Evolutionary conservation across 1,284 basidiomycete species (phyloP).

Genomic region (Lentinus polychrous): DNA sequence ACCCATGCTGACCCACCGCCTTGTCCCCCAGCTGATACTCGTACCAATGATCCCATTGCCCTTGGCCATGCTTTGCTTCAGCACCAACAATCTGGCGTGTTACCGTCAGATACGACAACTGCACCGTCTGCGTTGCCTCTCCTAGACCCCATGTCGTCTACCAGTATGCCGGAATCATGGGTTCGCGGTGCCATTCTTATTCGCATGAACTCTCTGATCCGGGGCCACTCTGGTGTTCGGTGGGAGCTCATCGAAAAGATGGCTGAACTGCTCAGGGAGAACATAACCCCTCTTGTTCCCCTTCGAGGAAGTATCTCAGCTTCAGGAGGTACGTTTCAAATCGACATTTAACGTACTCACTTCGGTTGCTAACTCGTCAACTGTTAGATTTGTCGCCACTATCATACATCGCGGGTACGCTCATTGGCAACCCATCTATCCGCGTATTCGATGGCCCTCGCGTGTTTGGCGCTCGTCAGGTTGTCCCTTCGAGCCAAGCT

Average conservation of each 20-base stretch:
- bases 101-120: slow-evolving; percentile 43
- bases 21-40: slow-evolving; percentile 46
- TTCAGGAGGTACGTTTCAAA: slow-evolving; percentile 53
- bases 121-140: slow-evolving; percentile 49
- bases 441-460: slow-evolving; percentile 58
- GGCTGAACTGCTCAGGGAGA: slow-evolving; percentile 62
- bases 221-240: slow-evolving; percentile 84
- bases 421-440: slow-evolving; percentile 78
- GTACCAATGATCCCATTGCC: slow-evolving; percentile 60
- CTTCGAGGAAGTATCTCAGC: slow-evolving; percentile 79
- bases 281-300: slow-evolving; percentile 81
- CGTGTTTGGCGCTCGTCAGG: slow-evolving; percentile 42
- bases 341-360: not conserved
- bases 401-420: slow-evolving; percentile 76
- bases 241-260: slow-evolving; percentile 79
- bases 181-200: slow-evolving; percentile 85
- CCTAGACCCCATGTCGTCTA: slow-evolving; percentile 56
- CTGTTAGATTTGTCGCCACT: slow-evolving; percentile 64
- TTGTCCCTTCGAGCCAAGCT: slow-evolving; percentile 60
- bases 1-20: not conserved
- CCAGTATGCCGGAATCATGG: slow-evolving; percentile 84
- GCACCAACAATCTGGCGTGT: slow-evolving; percentile 70
- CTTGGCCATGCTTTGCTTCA: slow-evolving; percentile 76
- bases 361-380: slow-evolving; percentile 6
- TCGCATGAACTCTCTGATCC: slow-evolving; percentile 80